Evolutionary conservation across 768 basidiomycete species (phyloP).

Genomic region (Amanita phalloides): DNA sequence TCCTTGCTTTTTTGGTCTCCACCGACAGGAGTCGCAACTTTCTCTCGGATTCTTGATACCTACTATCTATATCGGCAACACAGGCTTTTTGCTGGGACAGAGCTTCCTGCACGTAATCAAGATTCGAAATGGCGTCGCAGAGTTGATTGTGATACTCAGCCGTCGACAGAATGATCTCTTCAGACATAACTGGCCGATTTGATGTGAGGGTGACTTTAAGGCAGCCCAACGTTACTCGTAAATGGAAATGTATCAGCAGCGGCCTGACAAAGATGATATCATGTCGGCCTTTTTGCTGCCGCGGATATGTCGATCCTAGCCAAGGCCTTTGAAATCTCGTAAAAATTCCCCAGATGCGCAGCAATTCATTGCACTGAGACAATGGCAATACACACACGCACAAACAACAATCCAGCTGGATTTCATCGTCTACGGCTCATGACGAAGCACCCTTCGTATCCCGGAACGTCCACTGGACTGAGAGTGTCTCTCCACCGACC

Average conservation of each 20-base stretch:
- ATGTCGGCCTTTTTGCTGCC: neutral
- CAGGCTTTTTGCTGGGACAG: constrained; percentile 24
- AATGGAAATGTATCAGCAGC: neutral
- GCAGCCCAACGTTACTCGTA: neutral
- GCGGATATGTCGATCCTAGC: too few relatives aligned
- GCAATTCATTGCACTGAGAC: neutral
- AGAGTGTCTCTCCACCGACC: constrained; percentile 86
- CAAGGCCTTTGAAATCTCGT: too few relatives aligned
- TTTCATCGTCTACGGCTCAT: constrained; percentile 47
- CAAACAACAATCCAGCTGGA: neutral
- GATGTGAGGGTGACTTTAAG: neutral
- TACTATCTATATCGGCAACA: constrained; percentile 22
- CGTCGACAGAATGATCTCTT: constrained; percentile 25
- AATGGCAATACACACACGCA: neutral
- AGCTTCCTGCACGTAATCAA: constrained; percentile 30
- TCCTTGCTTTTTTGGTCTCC: constrained; percentile 33
- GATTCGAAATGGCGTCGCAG: constrained; percentile 20
- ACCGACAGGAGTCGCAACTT: constrained; percentile 19
- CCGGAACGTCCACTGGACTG: constrained; percentile 46
- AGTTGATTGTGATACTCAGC: constrained; percentile 27
- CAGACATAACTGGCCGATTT: constrained; percentile 11
- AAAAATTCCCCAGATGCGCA: too few relatives aligned
- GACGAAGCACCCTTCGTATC: constrained; percentile 82
- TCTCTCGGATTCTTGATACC: constrained; percentile 14
- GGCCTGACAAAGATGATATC: neutral